These are phyloP conservation scores for Ceratobasidium sp. DNA, from an alignment of 1,284 basidiomycete genomes.

Conservation along the genomic window DNA sequence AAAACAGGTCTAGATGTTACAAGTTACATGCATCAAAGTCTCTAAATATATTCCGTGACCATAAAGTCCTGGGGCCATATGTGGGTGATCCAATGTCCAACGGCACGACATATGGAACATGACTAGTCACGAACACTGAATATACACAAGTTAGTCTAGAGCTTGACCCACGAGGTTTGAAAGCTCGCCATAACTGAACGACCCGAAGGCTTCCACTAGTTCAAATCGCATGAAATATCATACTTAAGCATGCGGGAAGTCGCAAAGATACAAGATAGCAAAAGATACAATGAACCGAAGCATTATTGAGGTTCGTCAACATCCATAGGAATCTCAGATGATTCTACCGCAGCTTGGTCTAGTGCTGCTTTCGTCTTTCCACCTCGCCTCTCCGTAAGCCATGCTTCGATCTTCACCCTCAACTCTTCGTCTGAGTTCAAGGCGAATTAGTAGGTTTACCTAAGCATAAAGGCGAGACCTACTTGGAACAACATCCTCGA, in stretches of 20 bases:
- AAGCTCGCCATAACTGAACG: too few species aligned
- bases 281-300: background rate
- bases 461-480: background rate
- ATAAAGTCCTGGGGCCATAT: constrained; percentile 45
- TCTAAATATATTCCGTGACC: constrained; percentile 17
- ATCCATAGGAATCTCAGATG: constrained; percentile 21
- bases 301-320: constrained; percentile 11
- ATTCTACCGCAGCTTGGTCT: constrained; percentile 9
- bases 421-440: constrained; percentile 60
- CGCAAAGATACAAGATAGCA: background rate
- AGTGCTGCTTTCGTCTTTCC: constrained; percentile 23
- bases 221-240: constrained; percentile 10
- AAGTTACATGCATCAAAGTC: too few species aligned
- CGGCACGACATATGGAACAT: constrained; percentile 45
- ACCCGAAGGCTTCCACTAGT: too few species aligned
- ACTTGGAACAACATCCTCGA: constrained; percentile 85
- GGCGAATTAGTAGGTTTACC: background rate
- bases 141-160: constrained; percentile 45
- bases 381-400: constrained; percentile 57
- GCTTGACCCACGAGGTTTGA: too few species aligned
- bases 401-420: constrained; percentile 68
- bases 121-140: constrained; percentile 48
- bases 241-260: background rate
- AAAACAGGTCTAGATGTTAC: too few species aligned
- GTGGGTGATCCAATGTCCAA: constrained; percentile 46